Evolutionary conservation across 2,329 filamentous ascomycete genomes (phyloP), one percentile per base, ranked within the genome.

Genomic region (Hypoxylon sp.): DNA sequence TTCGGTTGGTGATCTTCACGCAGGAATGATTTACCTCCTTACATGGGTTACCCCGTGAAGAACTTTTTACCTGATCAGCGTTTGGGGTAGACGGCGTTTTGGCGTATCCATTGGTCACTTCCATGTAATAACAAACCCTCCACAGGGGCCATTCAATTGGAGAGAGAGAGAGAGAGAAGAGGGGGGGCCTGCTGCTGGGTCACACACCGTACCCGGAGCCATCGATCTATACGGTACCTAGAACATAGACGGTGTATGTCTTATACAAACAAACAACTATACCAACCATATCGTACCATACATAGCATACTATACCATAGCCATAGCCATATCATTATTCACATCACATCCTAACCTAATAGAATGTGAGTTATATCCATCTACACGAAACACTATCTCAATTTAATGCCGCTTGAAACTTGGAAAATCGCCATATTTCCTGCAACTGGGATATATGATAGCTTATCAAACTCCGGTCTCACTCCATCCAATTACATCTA

Each of bases 1-100:
- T 85, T 85, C 67, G 81, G 81, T 2, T 84, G 83, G 83, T 83
- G 64, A 73, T 67, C 22, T 39, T 19, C 26, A 26, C 39, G 39
- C 39, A 44, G 39, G 17, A 44, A 22, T 35, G 11, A 56, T 47
- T 35, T 56, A 56, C 29, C 51, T 54, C 54, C 58, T 63, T 63
- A 42, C 26, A 29, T 53, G 26, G 33, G 47, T 42, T 14, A 33
- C n/a, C 39, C 39, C 35, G 53, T 19, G 50, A 44, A 39, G 42
- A 55, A 17, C n/a, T 19, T 31, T 52, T 47, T 48, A 26, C 17
- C 44, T 51, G 50, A 61, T 51, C 24, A 19, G 44, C 42, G 31
- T 60, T 51, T 51, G 35, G 44, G n/a, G 35, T 70, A 65, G 62
- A 62, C 50, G 66, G 68, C 65, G 68, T 63, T 65, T 60, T 39